Base-by-base conservation (phyloP, 2,329 filamentous ascomycete genomes). In the Penicillium occitanis region DNA sequence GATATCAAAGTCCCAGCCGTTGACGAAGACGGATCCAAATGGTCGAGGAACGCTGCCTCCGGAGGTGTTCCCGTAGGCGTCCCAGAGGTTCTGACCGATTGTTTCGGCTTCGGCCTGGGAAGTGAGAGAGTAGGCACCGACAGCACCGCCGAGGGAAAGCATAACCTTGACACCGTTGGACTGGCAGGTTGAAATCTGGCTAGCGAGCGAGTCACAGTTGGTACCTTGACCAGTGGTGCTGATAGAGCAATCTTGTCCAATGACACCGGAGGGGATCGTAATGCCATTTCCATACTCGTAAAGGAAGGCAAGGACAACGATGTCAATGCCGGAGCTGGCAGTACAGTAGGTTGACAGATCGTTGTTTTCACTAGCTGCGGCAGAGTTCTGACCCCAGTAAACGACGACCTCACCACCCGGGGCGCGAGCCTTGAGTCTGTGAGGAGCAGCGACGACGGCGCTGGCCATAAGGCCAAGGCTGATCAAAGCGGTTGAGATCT, bases 1-100 rank as follows among this genome's bases (percentile, higher is more conserved):
- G 40, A 84, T 80, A 66, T 85, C 83, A 61, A 84, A 81, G 69
- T 86, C 84, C 71, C 81, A 86, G 14, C 84, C 82, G 69, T 87
- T 82, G 30, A 87, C 80, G 3, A 80, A 73, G 37, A 75, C 76
- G 65, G 79, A 71, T 0, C 80, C 81, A 67, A 86, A 86, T 2
- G 84, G 84, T 66, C 84, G 81, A 66, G 83, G 81, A 33, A 81
- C 79, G 64, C 79, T 72, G 35, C 83, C 69, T 1, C 73, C 76
- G 3, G 76, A 71, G 11, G 78, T 78, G 11, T 57, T 46, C 25
- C 61, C 61, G 35, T 82, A 84, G 0, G 79, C 75, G 13, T 79
- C 73, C 81, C 81, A 84, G 2, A 84, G 74, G 48, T 64, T 62
- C 30, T 65, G 63, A n/a, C 78, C 82, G 35, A 83, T 80, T 17